Percentiles rank a stretch among this genome's conserved stretches.
These are phyloP conservation scores for Neobulgaria alba DNA, from an alignment of 2,329 filamentous ascomycete genomes.

Conservation along the genomic window DNA sequence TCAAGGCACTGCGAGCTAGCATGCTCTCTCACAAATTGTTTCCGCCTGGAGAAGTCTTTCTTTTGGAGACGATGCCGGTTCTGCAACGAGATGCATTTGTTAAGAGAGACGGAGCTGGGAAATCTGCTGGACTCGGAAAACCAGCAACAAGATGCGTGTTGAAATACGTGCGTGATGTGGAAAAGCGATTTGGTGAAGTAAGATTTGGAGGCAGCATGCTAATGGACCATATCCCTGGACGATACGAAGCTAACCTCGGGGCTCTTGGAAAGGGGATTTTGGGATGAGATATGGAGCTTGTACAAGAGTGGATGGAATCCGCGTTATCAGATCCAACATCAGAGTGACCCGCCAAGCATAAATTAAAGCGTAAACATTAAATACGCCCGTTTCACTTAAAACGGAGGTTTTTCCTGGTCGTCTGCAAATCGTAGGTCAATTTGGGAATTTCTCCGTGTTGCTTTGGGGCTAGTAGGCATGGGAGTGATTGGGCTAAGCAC, in stretches of 20 bases:
- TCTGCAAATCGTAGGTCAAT: no score
- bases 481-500: no score
- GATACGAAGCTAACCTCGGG: conserved; percentile 62
- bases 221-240: conserved; percentile 64
- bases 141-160: conserved; percentile 62
- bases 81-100: conserved; percentile 59
- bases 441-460: no score
- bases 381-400: no score
- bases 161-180: conserved; percentile 63
- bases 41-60: conserved; percentile 69
- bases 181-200: conserved; percentile 60
- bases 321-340: no score
- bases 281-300: no score
- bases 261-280: conserved; percentile 42
- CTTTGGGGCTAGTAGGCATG: no score
- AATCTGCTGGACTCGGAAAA: conserved; percentile 38
- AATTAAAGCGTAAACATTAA: no score
- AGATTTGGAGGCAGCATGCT: conserved; percentile 66
- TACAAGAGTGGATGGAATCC: no score
- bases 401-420: no score
- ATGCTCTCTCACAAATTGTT: conserved; percentile 64
- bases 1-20: conserved; percentile 56
- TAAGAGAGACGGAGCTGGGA: conserved; percentile 25
- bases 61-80: conserved; percentile 59
- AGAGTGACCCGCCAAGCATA: no score